Base-by-base conservation (phyloP, 2,329 filamentous ascomycete species). In the Sclerotinia subarctica region DNA sequence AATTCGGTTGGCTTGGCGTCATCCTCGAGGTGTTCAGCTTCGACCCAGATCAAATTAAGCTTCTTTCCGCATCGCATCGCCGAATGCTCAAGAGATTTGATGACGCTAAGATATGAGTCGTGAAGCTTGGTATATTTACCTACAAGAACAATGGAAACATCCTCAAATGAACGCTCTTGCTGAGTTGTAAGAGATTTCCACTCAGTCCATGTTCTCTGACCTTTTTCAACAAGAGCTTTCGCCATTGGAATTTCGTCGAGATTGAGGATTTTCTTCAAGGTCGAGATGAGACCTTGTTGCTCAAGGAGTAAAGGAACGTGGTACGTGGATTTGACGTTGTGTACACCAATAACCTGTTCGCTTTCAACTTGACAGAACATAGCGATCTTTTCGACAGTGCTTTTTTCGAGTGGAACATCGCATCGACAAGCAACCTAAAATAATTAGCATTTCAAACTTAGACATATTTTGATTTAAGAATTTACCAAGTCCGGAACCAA, bases 221-320 rank as follows among this genome's bases (percentile, higher is more conserved):
- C 94, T 73, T 89, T 86, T 24, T 84, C 78, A 1, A 88, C 77
- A 60, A 90, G 82, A 3, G 80, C 77, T 5, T 84, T 80, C 1
- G 87, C 75, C 62, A 88, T 83, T 15, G 77, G 74, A 58, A 89
- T 75, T 24, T 81, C 78, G 70, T 91, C 85, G 15, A 97, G 84
- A 47, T 85, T 83, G 44, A 97, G 83, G 24, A 88, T 84, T 24
- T 84, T 80, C 49, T 83, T 84, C 66, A 98, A 82, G n/a, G 88
- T 85, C 17, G 83, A 79, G 11, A 94, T 82, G 2, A 98, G 83
- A 32, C 88, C 87, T 80, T 98, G 92, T 73, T 93, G 85, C 74
- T 94, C 87, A 19, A 98, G 88, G 32, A 98, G 90, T n/a, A 97
- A 84, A 0, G 95, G 95, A 3, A 98, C 94, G 72, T 97, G 94